Evolutionary conservation across 768 basidiomycete genomes (phyloP).

Genomic region (Leucogyrophana mollusca): DNA sequence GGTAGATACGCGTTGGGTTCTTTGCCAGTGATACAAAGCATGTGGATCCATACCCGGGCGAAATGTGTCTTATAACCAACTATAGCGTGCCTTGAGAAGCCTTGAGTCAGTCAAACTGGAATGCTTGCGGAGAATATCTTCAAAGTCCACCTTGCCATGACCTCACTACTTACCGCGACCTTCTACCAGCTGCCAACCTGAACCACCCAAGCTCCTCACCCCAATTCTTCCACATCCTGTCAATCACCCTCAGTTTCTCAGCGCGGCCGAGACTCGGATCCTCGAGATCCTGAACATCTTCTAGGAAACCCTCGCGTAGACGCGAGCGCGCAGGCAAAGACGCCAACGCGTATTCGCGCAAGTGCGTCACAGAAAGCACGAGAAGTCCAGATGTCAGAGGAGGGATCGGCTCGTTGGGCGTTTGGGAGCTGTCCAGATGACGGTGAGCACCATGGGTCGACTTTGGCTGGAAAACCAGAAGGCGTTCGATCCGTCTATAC

Average conservation of each 20-base stretch:
- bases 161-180: not conserved
- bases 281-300: slow-evolving; percentile 82
- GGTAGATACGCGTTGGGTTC: no score
- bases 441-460: slow-evolving; percentile 14
- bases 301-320: slow-evolving; percentile 76
- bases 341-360: slow-evolving; percentile 62
- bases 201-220: slow-evolving; percentile 66
- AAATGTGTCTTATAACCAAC: no score
- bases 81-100: no score
- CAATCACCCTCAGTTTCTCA: slow-evolving; percentile 76
- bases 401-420: slow-evolving; percentile 25
- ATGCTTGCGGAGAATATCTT: no score
- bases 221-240: slow-evolving; percentile 91
- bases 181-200: slow-evolving; percentile 16
- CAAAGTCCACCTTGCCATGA: no score
- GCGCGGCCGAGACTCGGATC: slow-evolving; percentile 62
- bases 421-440: slow-evolving; percentile 4
- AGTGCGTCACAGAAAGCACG: slow-evolving; percentile 64
- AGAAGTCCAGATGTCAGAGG: slow-evolving; percentile 72
- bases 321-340: slow-evolving; percentile 57
- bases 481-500: slow-evolving; percentile 62
- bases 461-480: slow-evolving; percentile 53
- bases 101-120: no score
- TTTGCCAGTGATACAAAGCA: no score
- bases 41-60: no score